Evolutionary conservation across 306 rosid genomes (phyloP), one percentile per base, ranked within the genome.

Genomic region (Castanopsis chinensis): DNA sequence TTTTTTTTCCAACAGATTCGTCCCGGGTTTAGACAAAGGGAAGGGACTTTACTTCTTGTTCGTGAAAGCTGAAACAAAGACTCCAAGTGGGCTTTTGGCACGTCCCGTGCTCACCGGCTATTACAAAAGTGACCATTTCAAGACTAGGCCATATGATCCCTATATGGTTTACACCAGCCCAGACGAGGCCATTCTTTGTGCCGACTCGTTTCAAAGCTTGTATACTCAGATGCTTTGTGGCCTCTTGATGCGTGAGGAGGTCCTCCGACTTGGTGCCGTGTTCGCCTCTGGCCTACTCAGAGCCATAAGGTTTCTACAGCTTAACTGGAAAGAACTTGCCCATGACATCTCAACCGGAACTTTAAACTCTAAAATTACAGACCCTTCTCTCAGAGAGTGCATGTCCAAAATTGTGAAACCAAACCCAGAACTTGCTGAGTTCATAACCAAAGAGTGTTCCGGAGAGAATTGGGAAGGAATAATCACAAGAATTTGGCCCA

Each of bases 161-260:
- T 95, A 86, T 91, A 95, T 76, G 15, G 93, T 91, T 19, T 81
- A 88, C 79, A 95, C 98, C 0, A 95, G 99, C 86, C 99, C 99
- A 5, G 75, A 89, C 74, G 97, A 89, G 25, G 87, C 97, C 14
- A 74, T 95, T 61, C 90, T 95, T 27, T 95, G 98, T 74, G 37
- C 84, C 0, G 98, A 95, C 78, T 93, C 96, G 4, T 90, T 91
- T 67, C 99, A 95, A 33, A 86, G 93, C 90, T 93, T 95, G 99
- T 95, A 95, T 78, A 77, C 96, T 0, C 99, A 95, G 75, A 95
- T 95, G 99, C 67, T 95, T 1, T 95, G 99, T 25, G 99, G 99
- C 67, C 90, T 95, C 75, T 51, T 89, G 75, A 89, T 87, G 97
- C 97, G 94, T 79, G 78, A 55, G 4, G 70, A 93, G 73, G 99